Evolutionary conservation across 345 rosid genomes (phyloP), one percentile per base, ranked within the genome.

Genomic region (Aethionema arabicum): DNA sequence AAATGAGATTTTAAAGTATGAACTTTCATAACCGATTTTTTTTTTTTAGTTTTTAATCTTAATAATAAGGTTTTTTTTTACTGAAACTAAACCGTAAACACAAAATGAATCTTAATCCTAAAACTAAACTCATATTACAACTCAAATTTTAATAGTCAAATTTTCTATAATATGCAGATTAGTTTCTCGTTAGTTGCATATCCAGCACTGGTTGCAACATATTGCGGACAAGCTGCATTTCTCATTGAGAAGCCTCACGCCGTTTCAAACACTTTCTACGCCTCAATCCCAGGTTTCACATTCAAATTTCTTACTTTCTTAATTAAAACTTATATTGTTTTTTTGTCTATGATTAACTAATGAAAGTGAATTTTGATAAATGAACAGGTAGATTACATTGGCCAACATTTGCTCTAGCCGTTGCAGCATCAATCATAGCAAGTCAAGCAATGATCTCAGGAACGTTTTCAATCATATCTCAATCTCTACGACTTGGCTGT

Each of bases 401-500:
- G 95, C 93, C 95, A n/a, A 76, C 56, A 14, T 87, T 90, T 51
- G 93, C 81, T 60, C 72, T 80, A 31, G 95, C 97, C 0, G 87
- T 84, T 0, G 82, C 78, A 1, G 95, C 97, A 5, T 63, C 97
- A 0, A 74, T 90, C 11, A 81, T 87, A 1, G 97, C 97, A 0
- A 87, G 95, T 72, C 97, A 90, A 61, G 90, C 97, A 47, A 79
- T 87, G 85, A 90, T 90, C 41, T 85, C 93, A 0, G 97, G 85
- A 1, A 75, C 91, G 0, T 90, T 87, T 56, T 64, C 95, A 5
- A 71, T 90, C 31, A 62, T 87, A 38, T 71, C 86, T 0, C 95
- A 90, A 49, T 85, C 97, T 2, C 53, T 78, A 33, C 65, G 74
- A 11, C 83, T 85, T 6, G 79, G 84, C 6, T 90, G 95, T 66